Evolutionary conservation across 345 rosid genomes (phyloP).

Genomic region (Eucalyptus paniculata): DNA sequence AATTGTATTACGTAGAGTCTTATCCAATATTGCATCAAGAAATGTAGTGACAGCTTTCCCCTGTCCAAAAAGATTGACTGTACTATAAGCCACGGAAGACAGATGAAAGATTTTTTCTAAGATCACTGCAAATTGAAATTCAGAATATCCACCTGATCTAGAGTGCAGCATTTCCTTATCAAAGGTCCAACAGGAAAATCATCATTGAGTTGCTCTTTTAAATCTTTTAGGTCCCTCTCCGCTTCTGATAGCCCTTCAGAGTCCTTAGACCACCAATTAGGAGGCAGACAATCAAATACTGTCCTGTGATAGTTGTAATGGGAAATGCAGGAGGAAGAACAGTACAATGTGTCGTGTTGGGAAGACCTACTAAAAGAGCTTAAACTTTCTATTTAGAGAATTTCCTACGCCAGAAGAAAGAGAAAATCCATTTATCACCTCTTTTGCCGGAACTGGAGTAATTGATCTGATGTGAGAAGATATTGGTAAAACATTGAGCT

Average conservation of each 20-base stretch:
- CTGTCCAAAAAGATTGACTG: slow-evolving; percentile 18
- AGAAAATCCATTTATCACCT: slow-evolving; percentile 26
- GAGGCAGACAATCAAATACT: background rate
- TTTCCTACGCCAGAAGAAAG: background rate
- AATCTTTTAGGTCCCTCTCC: slow-evolving; percentile 62
- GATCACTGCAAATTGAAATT: background rate
- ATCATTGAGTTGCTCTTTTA: slow-evolving; percentile 79
- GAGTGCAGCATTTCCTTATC: slow-evolving; percentile 79
- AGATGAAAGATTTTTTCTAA: background rate
- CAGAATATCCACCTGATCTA: slow-evolving; percentile 66
- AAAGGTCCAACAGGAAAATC: slow-evolving; percentile 92
- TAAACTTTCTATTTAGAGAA: background rate
- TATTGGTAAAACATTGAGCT: slow-evolving; percentile 82
- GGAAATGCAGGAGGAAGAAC: background rate
- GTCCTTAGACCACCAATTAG: slow-evolving; percentile 30
- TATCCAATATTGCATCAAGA: slow-evolving; percentile 88
- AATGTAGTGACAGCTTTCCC: slow-evolving; percentile 86
- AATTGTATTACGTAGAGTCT: slow-evolving; percentile 68
- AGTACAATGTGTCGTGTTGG: background rate
- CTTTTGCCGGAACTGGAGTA: slow-evolving; percentile 35
- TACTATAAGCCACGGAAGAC: background rate
- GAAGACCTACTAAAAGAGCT: background rate
- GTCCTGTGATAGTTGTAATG: background rate
- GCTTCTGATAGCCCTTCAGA: slow-evolving; percentile 86
- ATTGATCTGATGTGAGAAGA: slow-evolving; percentile 89